These are phyloP conservation scores for Paraphaeosphaeria sporulosa DNA, from an alignment of 2,329 filamentous ascomycete genomes.

Conservation along the genomic window DNA sequence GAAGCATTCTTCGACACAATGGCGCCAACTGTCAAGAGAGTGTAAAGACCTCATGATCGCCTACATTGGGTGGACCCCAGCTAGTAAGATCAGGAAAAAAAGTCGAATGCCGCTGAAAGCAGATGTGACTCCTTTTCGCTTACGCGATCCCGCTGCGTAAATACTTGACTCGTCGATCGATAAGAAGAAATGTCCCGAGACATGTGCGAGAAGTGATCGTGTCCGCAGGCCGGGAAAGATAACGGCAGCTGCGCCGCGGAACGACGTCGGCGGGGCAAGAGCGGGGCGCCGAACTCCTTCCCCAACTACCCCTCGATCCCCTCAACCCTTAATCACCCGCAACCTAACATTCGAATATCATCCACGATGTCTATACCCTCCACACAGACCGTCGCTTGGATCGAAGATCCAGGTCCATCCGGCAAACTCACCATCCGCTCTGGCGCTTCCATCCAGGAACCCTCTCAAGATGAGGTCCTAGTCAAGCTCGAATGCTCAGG, in stretches of 20 bases:
- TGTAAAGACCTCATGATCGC: no score
- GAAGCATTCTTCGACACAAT: no score
- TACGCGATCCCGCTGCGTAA: not conserved
- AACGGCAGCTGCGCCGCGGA: constrained; percentile 3
- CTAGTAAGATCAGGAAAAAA: no score
- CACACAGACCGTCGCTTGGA: constrained; percentile 47
- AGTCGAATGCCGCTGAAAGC: not conserved
- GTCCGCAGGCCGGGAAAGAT: not conserved
- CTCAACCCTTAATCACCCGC: constrained; percentile 1
- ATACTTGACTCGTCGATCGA: not conserved
- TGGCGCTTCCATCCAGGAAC: constrained; percentile 48
- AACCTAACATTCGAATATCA: not conserved
- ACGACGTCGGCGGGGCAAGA: constrained; percentile 12
- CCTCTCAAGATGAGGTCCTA: constrained; percentile 52
- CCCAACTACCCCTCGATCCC: constrained; percentile 4
- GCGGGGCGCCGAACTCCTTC: constrained; percentile 9
- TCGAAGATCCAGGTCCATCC: constrained; percentile 44
- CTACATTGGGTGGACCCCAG: no score
- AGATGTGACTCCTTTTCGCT: not conserved
- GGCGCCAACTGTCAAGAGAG: no score
- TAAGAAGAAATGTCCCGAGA: not conserved
- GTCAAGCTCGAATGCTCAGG: constrained; percentile 58
- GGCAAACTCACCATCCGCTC: constrained; percentile 48
- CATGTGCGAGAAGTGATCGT: not conserved
- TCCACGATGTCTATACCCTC: constrained; percentile 30